These are phyloP conservation scores for Pinus taeda DNA, from an alignment of 75 land plant species.

Conservation along the genomic window DNA sequence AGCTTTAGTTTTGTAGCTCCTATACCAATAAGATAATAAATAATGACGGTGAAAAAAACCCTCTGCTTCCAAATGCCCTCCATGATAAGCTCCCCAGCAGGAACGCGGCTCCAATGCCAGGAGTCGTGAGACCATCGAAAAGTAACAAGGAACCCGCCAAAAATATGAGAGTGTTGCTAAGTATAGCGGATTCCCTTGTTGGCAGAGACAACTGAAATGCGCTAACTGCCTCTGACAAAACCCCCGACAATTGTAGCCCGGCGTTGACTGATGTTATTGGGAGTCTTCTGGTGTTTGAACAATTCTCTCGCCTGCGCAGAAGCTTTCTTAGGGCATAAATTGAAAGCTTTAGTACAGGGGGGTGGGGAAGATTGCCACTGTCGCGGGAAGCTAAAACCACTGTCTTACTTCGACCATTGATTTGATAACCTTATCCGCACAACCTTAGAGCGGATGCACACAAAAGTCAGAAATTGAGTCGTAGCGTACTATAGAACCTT, in stretches of 20 bases:
- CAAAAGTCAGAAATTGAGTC: too few relatives aligned
- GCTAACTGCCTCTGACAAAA: too few relatives aligned
- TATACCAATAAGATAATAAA: conserved; percentile 75
- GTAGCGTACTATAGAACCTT: too few relatives aligned
- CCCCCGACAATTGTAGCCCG: not conserved
- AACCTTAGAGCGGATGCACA: too few relatives aligned
- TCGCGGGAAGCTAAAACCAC: too few relatives aligned
- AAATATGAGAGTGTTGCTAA: conserved; percentile 60
- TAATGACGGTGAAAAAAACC: conserved; percentile 59
- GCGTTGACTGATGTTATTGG: not conserved
- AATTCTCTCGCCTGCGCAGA: too few relatives aligned
- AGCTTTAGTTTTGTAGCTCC: conserved; percentile 80
- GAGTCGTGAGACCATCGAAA: conserved; percentile 51
- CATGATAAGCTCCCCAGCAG: conserved; percentile 71
- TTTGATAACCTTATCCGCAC: too few relatives aligned
- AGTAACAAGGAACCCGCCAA: conserved; percentile 66
- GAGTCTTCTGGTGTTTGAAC: not conserved
- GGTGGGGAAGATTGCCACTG: too few relatives aligned
- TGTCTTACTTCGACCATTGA: too few relatives aligned
- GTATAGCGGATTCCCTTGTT: conserved; percentile 70
- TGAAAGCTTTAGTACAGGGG: too few relatives aligned
- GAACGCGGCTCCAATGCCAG: conserved; percentile 72
- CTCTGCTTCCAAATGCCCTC: conserved; percentile 70
- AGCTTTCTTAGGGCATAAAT: too few relatives aligned
- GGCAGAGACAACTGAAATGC: conserved; percentile 32